Conservation (phyloP, 2,329 filamentous ascomycete genomes). For the Knoxdaviesia proteae region DNA sequence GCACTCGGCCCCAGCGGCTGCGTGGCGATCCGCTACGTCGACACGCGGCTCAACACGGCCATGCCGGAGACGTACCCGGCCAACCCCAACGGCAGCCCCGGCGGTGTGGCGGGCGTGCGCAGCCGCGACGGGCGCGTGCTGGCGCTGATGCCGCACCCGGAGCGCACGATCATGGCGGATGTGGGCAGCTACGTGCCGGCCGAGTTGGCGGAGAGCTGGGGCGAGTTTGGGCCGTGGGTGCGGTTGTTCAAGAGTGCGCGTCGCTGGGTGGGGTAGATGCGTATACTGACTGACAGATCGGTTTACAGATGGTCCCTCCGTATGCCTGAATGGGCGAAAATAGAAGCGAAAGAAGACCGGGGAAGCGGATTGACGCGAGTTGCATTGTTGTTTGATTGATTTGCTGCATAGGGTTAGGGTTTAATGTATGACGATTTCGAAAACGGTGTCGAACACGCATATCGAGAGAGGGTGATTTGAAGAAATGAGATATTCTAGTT, state of each 20-base stretch:
- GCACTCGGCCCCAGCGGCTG: constrained; percentile 24
- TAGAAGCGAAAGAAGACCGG: too few species aligned
- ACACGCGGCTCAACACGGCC: constrained; percentile 45
- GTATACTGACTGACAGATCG: too few species aligned
- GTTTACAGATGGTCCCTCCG: too few species aligned
- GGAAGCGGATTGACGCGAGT: too few species aligned
- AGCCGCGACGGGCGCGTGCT: constrained; percentile 61
- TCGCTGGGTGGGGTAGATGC: constrained; percentile 52
- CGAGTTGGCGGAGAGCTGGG: constrained; percentile 42
- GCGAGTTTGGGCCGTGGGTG: constrained; percentile 67
- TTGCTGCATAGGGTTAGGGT: too few species aligned
- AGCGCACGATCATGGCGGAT: constrained; percentile 67
- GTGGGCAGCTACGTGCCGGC: constrained; percentile 54
- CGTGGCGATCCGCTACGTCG: constrained; percentile 63
- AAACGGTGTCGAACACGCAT: too few species aligned
- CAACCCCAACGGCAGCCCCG: constrained; percentile 70
- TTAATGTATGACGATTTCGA: too few species aligned
- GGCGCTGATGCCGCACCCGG: constrained; percentile 85
- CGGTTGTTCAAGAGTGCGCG: constrained; percentile 74
- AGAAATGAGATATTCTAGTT: too few species aligned
- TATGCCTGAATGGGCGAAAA: too few species aligned
- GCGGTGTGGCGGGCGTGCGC: constrained; percentile 61
- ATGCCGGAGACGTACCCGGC: constrained; percentile 69
- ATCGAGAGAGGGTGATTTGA: too few species aligned
- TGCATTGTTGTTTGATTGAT: too few species aligned